Evolutionary conservation across 2,329 filamentous ascomycete species (phyloP).

Genomic region (Trichoderma simmonsii): DNA sequence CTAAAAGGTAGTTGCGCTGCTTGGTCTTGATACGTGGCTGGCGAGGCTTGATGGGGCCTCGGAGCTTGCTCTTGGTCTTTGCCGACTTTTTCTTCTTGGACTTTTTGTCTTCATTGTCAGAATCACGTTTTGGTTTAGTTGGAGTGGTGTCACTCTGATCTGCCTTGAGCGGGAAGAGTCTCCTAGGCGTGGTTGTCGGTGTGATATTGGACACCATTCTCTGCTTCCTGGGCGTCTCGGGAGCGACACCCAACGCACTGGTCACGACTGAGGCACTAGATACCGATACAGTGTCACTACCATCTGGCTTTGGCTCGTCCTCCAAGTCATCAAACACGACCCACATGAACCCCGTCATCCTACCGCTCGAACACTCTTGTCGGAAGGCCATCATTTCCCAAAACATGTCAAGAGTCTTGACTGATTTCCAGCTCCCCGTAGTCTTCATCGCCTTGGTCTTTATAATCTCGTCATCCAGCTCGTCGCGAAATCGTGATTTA

Average conservation of each 20-base stretch:
- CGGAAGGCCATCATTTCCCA: slow-evolving; percentile 98
- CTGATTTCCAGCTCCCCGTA: slow-evolving; percentile 74
- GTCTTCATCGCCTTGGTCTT: slow-evolving; percentile 53
- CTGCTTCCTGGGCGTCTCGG: slow-evolving; percentile 35
- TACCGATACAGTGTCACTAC: slow-evolving; percentile 23
- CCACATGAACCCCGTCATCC: slow-evolving; percentile 94
- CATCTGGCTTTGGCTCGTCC: background rate
- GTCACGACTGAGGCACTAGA: slow-evolving; percentile 29
- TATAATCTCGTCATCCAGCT: slow-evolving; percentile 79
- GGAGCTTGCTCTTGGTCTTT: slow-evolving; percentile 46
- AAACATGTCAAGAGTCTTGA: slow-evolving; percentile 83
- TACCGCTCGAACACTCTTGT: slow-evolving; percentile 90
- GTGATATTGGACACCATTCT: slow-evolving; percentile 25
- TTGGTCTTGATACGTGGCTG: slow-evolving; percentile 63
- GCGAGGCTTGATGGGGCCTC: slow-evolving; percentile 61
- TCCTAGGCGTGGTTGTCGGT: slow-evolving; percentile 34
- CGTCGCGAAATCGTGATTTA: slow-evolving; percentile 83
- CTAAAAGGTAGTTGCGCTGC: slow-evolving; percentile 47
- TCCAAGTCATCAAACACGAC: slow-evolving; percentile 67
- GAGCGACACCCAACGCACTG: slow-evolving; percentile 20
- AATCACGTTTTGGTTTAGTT: background rate
- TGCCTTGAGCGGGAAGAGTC: slow-evolving; percentile 30
- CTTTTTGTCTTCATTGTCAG: slow-evolving; percentile 14
- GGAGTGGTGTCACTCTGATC: slow-evolving; percentile 4
- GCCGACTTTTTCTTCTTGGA: slow-evolving; percentile 34